Base-by-base conservation (phyloP, 768 basidiomycete genomes). In the Antrodiella citrinella region DNA sequence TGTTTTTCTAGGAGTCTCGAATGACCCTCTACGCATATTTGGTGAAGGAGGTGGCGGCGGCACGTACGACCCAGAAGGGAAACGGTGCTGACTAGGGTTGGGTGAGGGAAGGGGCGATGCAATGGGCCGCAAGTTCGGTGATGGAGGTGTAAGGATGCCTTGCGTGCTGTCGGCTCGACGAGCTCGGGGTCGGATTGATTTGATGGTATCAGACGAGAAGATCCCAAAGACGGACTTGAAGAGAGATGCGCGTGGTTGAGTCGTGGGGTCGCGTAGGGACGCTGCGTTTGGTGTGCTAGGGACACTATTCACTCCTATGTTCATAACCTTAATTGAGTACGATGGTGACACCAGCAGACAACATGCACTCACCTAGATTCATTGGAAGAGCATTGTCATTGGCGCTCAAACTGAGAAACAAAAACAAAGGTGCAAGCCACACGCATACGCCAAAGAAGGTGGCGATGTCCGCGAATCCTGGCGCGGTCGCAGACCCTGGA, bases 301-400 rank as follows among this genome's bases (percentile, higher is more conserved):
- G 41, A 55, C 47, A 30, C 59, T 63, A 15, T 45, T 48, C 7
- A 47, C 18, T 9, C 54, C 50, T 57, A 26, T 1, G 24, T 24
- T 3, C 23, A 4, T 1, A 2, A n/a, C 19, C 11, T 11, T 38
- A 4, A 41, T 10, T 10, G n/a, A n/a, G n/a, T n/a, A n/a, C n/a
- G n/a, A n/a, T n/a, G n/a, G n/a, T n/a, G n/a, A n/a, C n/a, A n/a
- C n/a, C n/a, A n/a, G n/a, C n/a, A n/a, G n/a, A n/a, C n/a, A n/a
- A 23, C 22, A 38, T 52, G 57, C 9, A 47, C 62, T 52, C 61
- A 80, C 81, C 72, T 23, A 77, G 64, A n/a, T 82, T 77, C 20
- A 74, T 73, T 4, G 96, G 96, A 13, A 98, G 75, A 2, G 94
- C 91, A 60, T 98, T 91, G 64, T 99, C 96, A 56, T 97, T 98